Conservation (phyloP, 352 stramenopile species). For the Pythium folliculosum region DNA sequence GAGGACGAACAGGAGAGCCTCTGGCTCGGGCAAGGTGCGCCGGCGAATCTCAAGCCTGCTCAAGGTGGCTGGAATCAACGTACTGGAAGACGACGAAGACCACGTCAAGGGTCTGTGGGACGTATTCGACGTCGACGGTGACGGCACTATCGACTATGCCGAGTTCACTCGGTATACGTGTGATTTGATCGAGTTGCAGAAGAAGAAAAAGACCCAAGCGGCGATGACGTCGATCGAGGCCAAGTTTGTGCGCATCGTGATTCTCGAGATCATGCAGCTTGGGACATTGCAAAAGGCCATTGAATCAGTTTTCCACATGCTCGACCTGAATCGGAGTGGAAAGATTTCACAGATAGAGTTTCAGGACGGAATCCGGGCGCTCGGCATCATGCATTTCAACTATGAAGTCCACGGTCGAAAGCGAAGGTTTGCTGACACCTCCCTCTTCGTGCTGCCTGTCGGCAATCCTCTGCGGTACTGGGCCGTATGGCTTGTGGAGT, state of each 20-base stretch:
- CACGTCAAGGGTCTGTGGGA: constrained; percentile 41
- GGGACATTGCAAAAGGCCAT: constrained; percentile 31
- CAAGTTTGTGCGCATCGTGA: constrained; percentile 42
- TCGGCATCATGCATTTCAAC: constrained; percentile 50
- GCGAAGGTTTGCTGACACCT: constrained; percentile 42
- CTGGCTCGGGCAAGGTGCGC: constrained; percentile 14
- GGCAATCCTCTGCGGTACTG: constrained; percentile 40
- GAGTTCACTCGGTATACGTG: constrained; percentile 51
- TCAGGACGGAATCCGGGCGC: constrained; percentile 39
- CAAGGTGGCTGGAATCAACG: constrained; percentile 38
- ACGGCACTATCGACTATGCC: constrained; percentile 45
- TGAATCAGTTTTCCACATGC: constrained; percentile 39
- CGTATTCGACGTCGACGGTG: constrained; percentile 44
- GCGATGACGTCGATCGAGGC: constrained; percentile 33
- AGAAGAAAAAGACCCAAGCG: constrained; percentile 32
- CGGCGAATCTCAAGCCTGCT: constrained; percentile 33
- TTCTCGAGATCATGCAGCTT: constrained; percentile 33
- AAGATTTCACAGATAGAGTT: constrained; percentile 48
- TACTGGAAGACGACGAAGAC: constrained; percentile 35
- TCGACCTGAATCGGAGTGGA: constrained; percentile 42
- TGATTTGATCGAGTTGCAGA: constrained; percentile 38
- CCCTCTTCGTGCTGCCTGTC: constrained; percentile 38
- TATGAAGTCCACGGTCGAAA: constrained; percentile 48
- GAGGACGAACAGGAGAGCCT: neutral
- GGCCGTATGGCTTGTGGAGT: constrained; percentile 50